Percentiles rank a stretch among this genome's conserved stretches.
These are phyloP conservation scores for Paramecium caudatum DNA, from an alignment of 73 alveolate genomes.

Conservation along the genomic window DNA sequence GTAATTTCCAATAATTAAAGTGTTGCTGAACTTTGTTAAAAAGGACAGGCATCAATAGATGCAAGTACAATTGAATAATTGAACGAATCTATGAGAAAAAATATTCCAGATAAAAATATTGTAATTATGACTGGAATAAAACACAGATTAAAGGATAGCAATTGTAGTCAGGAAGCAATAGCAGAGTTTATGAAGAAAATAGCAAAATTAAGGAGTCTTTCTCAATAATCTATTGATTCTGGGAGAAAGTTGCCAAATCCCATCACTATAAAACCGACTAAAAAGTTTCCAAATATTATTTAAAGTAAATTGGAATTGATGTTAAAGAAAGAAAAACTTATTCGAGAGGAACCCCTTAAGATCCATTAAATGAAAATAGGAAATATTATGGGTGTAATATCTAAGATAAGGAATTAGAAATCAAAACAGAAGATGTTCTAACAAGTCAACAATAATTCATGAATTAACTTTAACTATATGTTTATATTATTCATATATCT, in stretches of 20 bases:
- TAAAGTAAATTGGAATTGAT: conserved; percentile 11
- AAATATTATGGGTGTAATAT: not conserved
- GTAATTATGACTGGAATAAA: not conserved
- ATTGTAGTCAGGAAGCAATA: not conserved
- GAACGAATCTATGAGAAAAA: not conserved
- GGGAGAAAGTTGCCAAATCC: not conserved
- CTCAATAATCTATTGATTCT: conserved; percentile 20
- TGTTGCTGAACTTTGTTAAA: conserved; percentile 1
- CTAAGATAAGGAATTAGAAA: not conserved
- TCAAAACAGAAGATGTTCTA: not conserved
- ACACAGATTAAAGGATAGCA: not conserved
- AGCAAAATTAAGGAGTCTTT: conserved; percentile 17
- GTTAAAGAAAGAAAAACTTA: not conserved
- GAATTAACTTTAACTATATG: too few species aligned
- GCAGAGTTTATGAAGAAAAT: conserved; percentile 16
- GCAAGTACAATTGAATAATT: conserved; percentile 31
- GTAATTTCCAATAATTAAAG: conserved; percentile 25
- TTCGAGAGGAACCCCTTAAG: not conserved
- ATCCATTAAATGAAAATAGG: not conserved
- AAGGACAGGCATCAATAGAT: conserved; percentile 22
- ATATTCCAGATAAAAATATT: not conserved
- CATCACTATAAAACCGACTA: not conserved
- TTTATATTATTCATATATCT: too few species aligned
- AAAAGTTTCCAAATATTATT: not conserved
- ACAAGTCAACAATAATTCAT: not conserved